These are phyloP conservation scores for Thalassiosira oceanica DNA, from an alignment of 352 stramenopile genomes.

Conservation along the genomic window DNA sequence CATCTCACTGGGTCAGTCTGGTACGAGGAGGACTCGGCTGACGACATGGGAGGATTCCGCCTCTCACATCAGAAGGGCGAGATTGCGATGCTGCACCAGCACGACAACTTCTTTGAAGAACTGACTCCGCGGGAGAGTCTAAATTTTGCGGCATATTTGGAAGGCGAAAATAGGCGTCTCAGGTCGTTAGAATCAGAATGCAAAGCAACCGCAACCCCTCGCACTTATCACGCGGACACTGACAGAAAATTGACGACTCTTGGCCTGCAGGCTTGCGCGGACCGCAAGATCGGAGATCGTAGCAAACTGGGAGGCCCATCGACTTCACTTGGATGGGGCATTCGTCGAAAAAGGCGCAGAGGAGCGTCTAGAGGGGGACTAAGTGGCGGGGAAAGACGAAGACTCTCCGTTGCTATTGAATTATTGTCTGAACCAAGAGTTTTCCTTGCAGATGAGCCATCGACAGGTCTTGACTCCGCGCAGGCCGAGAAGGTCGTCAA, in stretches of 20 bases:
- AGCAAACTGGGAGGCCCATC: conserved; percentile 43
- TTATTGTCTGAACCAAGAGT: conserved; percentile 85
- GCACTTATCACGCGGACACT: conserved; percentile 39
- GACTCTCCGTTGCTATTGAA: conserved; percentile 87
- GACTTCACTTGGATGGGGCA: conserved; percentile 80
- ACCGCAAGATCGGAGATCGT: conserved; percentile 58
- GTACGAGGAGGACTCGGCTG: conserved; percentile 24
- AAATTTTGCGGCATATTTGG: conserved; percentile 68
- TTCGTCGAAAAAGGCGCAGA: conserved; percentile 68
- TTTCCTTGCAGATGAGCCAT: conserved; percentile 86
- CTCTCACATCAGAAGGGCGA: conserved; percentile 48
- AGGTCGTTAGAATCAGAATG: neutral
- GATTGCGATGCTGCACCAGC: conserved; percentile 74
- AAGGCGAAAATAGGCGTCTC: conserved; percentile 37
- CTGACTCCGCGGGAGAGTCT: conserved; percentile 73
- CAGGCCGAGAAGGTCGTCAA: conserved; percentile 87
- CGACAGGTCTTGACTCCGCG: conserved; percentile 75
- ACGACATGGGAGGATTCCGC: conserved; percentile 5
- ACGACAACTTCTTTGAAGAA: conserved; percentile 76
- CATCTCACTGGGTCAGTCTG: conserved; percentile 38
- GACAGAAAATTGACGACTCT: conserved; percentile 54
- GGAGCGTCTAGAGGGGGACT: conserved; percentile 77
- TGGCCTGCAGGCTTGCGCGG: conserved; percentile 47
- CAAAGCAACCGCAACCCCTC: neutral
- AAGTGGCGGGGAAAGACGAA: conserved; percentile 88